phyloP scores from a whole-genome alignment of 768 basidiomycete species.

The Hypholoma sublateritium region DNA sequence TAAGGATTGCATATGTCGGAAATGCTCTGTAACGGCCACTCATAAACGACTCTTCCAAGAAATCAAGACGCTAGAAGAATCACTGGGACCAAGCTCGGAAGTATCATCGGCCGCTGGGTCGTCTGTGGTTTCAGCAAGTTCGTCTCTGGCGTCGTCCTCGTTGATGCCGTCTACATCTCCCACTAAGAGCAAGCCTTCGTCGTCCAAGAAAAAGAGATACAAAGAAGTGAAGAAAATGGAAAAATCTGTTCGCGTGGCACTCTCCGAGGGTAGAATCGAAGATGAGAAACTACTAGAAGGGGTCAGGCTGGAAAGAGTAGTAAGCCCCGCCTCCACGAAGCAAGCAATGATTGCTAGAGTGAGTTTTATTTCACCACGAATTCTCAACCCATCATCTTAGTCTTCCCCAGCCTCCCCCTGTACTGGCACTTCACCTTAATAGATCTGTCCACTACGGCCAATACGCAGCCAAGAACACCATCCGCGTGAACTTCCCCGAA shows the following conservation, averaged over 20 bases:
- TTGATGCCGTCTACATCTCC: constrained; percentile 16
- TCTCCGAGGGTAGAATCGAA: constrained; percentile 78
- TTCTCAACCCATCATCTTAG: background rate
- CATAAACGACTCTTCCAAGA: constrained; percentile 63
- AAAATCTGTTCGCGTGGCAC: constrained; percentile 53
- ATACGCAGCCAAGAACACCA: constrained; percentile 84
- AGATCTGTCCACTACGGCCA: constrained; percentile 78
- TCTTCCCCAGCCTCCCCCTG: constrained; percentile 67
- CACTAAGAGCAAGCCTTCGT: constrained; percentile 44
- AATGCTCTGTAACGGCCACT: constrained; percentile 85
- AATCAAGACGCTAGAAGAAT: constrained; percentile 52
- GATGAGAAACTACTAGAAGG: constrained; percentile 69
- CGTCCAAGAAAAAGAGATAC: constrained; percentile 73
- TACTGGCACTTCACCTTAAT: constrained; percentile 88
- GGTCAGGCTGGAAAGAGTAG: constrained; percentile 74
- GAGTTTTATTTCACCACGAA: constrained; percentile 26
- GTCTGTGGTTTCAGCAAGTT: background rate
- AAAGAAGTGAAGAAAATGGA: constrained; percentile 72
- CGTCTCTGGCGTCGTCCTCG: constrained; percentile 11
- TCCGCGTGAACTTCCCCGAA: constrained; percentile 81
- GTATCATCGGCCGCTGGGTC: constrained; percentile 1
- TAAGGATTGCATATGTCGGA: constrained; percentile 89
- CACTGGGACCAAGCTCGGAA: constrained; percentile 24
- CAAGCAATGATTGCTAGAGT: constrained; percentile 92
- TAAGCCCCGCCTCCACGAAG: constrained; percentile 77